phyloP scores from a whole-genome alignment of 139 green algal species.

The Asterochloris erici region DNA sequence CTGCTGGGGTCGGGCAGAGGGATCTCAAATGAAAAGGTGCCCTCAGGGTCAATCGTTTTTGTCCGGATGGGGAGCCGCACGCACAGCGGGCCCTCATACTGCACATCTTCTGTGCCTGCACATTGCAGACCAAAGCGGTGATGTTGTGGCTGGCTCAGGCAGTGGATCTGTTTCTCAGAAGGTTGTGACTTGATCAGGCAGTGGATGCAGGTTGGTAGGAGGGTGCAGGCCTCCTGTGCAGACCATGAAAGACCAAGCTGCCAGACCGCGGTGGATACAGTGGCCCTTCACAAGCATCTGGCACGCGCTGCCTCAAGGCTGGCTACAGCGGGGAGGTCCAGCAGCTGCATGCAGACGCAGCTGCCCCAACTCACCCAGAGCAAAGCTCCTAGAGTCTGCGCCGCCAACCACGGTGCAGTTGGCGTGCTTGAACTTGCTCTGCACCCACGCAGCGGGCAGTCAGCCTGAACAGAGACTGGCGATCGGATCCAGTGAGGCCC shows the following conservation, averaged over 20 bases:
- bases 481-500: neutral
- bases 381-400: conserved; percentile 47
- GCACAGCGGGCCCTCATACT: conserved; percentile 68
- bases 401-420: conserved; percentile 48
- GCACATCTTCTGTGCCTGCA: conserved; percentile 47
- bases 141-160: too few species aligned
- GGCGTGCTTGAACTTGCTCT: conserved; percentile 47
- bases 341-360: too few species aligned
- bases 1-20: conserved; percentile 48
- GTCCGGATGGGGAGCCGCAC: conserved; percentile 38
- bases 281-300: too few species aligned
- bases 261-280: too few species aligned
- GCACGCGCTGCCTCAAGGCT: too few species aligned
- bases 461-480: neutral
- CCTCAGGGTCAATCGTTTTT: conserved; percentile 31
- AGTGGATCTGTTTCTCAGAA: too few species aligned
- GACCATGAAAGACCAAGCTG: too few species aligned
- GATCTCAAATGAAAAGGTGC: conserved; percentile 49
- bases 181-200: too few species aligned
- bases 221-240: too few species aligned
- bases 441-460: neutral
- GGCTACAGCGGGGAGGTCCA: too few species aligned
- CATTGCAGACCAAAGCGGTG: too few species aligned
- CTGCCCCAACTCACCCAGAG: neutral
- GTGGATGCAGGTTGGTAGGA: too few species aligned